Percentiles rank a stretch among this genome's conserved stretches.
These are phyloP conservation scores for Phytophthora constricta DNA, from an alignment of 352 stramenopile species.

Conservation along the genomic window DNA sequence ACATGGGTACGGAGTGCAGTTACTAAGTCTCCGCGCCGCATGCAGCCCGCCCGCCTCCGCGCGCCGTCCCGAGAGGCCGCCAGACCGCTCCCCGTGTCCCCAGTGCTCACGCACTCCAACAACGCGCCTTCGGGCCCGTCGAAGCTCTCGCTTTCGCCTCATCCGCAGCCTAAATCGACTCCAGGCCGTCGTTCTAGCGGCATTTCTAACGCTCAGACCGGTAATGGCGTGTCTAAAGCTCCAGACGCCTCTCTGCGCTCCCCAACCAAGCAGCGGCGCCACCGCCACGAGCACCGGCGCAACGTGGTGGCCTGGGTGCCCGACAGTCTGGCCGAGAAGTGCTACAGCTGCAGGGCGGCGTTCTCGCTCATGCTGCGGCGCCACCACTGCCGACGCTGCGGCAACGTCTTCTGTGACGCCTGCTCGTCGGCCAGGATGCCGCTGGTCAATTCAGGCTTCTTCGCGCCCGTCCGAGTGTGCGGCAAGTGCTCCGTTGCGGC, in stretches of 20 bases:
- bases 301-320: slow-evolving; percentile 81
- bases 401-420: slow-evolving; percentile 90
- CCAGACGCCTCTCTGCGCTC: neutral
- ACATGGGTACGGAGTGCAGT: no score
- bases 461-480: slow-evolving; percentile 80
- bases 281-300: slow-evolving; percentile 37
- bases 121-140: slow-evolving; percentile 7
- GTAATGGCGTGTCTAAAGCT: neutral
- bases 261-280: slow-evolving; percentile 25
- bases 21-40: no score
- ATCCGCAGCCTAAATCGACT: slow-evolving; percentile 22
- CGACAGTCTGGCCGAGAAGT: slow-evolving; percentile 79
- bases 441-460: slow-evolving; percentile 69
- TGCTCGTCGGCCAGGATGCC: slow-evolving; percentile 87
- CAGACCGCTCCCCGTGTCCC: neutral
- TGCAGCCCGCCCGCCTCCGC: no score
- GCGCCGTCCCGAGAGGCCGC: neutral
- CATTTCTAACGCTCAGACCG: neutral
- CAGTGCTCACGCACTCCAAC: slow-evolving; percentile 1
- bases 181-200: slow-evolving; percentile 1
- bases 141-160: slow-evolving; percentile 1
- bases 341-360: slow-evolving; percentile 66
- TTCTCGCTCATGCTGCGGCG: slow-evolving; percentile 82
- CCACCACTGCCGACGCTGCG: slow-evolving; percentile 89
- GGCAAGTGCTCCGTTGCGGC: slow-evolving; percentile 78